Conservation (phyloP, 1,139 yeast genomes). For the Martiniozyma asiatica region DNA sequence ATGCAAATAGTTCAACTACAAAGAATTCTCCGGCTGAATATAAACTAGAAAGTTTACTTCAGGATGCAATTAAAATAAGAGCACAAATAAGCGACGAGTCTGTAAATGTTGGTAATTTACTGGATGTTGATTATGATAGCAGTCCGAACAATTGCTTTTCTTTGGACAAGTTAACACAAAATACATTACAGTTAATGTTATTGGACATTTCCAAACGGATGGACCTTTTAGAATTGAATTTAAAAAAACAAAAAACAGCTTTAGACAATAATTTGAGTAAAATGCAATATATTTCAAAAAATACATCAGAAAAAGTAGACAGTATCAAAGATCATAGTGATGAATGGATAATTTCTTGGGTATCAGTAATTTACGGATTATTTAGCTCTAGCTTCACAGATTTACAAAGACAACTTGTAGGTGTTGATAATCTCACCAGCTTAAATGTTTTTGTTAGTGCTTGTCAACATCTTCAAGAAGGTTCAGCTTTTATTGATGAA, state of each 20-base stretch:
- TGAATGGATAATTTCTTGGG: constrained; percentile 18
- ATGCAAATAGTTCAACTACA: background rate
- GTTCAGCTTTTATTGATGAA: constrained; percentile 11
- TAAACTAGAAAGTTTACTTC: constrained; percentile 12
- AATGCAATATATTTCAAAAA: no score
- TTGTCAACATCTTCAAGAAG: constrained; percentile 11
- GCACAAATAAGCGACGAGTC: background rate
- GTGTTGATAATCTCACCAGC: constrained; percentile 15
- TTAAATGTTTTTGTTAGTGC: constrained; percentile 14
- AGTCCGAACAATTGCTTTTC: background rate
- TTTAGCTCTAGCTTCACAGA: constrained; percentile 16
- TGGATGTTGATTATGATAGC: background rate
- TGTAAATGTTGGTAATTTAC: background rate
- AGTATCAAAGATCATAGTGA: no score
- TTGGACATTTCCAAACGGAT: constrained; percentile 13
- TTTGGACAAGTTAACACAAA: background rate
- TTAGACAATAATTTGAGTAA: constrained; percentile 4
- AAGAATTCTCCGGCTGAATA: background rate
- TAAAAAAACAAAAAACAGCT: constrained; percentile 1
- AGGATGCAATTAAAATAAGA: constrained; percentile 10
- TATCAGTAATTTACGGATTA: constrained; percentile 18
- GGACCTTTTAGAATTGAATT: no score
- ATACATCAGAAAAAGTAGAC: no score
- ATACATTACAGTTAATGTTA: constrained; percentile 7
- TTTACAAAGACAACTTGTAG: constrained; percentile 16